These are phyloP conservation scores for Penicillium samsonianum DNA, from an alignment of 495 filamentous ascomycete genomes.

Conservation along the genomic window DNA sequence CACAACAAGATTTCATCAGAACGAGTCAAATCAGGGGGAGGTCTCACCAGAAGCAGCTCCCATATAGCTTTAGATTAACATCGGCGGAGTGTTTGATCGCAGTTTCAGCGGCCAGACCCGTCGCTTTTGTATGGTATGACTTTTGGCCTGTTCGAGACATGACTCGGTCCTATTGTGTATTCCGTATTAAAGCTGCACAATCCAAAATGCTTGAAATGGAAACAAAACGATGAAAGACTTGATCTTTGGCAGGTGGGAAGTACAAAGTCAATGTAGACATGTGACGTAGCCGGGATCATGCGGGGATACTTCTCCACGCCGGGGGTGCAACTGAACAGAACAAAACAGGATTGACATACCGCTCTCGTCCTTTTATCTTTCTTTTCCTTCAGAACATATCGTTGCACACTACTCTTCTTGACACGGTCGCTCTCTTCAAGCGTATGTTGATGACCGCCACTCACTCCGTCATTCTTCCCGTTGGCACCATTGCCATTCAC, in stretches of 20 bases:
- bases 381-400: constrained; percentile 64
- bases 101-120: constrained; percentile 74
- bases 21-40: background rate
- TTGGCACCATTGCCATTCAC: constrained; percentile 78
- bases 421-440: constrained; percentile 79
- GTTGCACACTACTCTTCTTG: constrained; percentile 79
- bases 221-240: background rate
- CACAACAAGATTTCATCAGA: background rate
- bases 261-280: constrained; percentile 2
- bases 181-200: constrained; percentile 10
- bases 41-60: constrained; percentile 89
- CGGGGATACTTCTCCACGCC: constrained; percentile 23
- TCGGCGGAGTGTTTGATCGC: constrained; percentile 70
- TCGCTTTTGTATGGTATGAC: constrained; percentile 80
- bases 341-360: constrained; percentile 48
- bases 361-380: constrained; percentile 67
- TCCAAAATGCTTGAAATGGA: background rate
- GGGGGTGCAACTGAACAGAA: constrained; percentile 13
- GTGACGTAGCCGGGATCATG: constrained; percentile 29
- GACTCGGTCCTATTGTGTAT: constrained; percentile 25
- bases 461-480: constrained; percentile 67
- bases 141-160: constrained; percentile 62
- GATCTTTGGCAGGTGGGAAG: background rate
- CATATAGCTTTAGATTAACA: constrained; percentile 76
- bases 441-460: constrained; percentile 70